Evolutionary conservation across 1,284 basidiomycete genomes (phyloP).

Genomic region (Trichosporon sp.): DNA sequence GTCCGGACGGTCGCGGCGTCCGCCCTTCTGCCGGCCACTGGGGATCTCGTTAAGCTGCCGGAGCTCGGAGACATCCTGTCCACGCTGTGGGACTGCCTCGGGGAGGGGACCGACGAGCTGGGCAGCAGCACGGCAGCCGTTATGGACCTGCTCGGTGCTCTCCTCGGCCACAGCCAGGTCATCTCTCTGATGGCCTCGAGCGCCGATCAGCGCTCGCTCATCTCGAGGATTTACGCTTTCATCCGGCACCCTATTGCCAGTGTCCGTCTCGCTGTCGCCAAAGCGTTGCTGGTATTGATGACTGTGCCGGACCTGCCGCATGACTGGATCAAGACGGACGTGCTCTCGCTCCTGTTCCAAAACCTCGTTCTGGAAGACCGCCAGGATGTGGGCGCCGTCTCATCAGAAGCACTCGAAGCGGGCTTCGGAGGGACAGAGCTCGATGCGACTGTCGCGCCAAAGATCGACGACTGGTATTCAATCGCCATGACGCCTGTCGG

Average conservation of each 20-base stretch:
- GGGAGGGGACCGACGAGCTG: constrained; percentile 92
- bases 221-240: constrained; percentile 89
- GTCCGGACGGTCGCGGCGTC: constrained; percentile 93
- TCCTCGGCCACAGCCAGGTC: constrained; percentile 32
- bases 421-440: constrained; percentile 57
- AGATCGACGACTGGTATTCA: constrained; percentile 64
- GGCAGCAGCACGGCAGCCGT: constrained; percentile 94
- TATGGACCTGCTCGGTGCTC: constrained; percentile 75
- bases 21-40: constrained; percentile 79
- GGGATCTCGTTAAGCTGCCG: constrained; percentile 62
- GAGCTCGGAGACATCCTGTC: constrained; percentile 69
- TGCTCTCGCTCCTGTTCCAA: constrained; percentile 84
- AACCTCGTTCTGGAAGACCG: constrained; percentile 93
- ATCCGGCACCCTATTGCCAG: constrained; percentile 95
- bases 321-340: constrained; percentile 74
- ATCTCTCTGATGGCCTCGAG: constrained; percentile 28
- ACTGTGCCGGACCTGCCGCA: constrained; percentile 65
- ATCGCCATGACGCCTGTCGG: constrained; percentile 90
- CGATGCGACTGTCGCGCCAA: constrained; percentile 31
- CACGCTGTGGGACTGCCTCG: constrained; percentile 86
- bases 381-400: constrained; percentile 73
- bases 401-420: constrained; percentile 71
- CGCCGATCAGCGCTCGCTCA: constrained; percentile 56
- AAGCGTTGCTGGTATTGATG: constrained; percentile 84
- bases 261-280: constrained; percentile 88